Base-by-base conservation (phyloP, 495 filamentous ascomycete species). In the Rusavskia elegans region DNA sequence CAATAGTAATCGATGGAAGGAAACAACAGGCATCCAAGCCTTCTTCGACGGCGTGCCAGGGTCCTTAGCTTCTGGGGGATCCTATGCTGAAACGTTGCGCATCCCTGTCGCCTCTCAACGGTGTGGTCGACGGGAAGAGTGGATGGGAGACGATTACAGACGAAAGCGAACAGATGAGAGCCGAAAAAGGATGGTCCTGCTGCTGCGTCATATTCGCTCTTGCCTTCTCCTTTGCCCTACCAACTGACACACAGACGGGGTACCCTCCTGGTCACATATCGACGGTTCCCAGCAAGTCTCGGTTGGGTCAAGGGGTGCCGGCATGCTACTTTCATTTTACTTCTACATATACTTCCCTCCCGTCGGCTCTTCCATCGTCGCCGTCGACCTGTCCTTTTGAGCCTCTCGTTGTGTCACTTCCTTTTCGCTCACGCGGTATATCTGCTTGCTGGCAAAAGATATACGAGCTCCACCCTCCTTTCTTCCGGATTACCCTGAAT, bases 221-320 rank as follows among this genome's bases (percentile, higher is more conserved):
- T 46, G 44, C 44, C 44, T 29, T 17, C 14, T 17, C 20, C 23
- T 17, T 17, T 42, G 23, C 23, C 44, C 44, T 25, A 46, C 39
- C 23, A 46, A 46, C 23, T 46, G 44, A 46, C 44, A 46, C 41
- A 45, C 19, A 29, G 44, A 46, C 44, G 44, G n/a, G 44, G 44
- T 25, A 5, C 23, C 20, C 14, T 46, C 32, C 44, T 29, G 29
- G 44, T 46, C 44, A 46, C 23, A 46, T 21, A 21, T 46, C 11
- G 14, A 23, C 44, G 14, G n/a, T 46, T 29, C 44, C 44, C 44
- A 50, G 36, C 30, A 52, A 30, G 56, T 58, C 53, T 52, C 53
- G 52, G 36, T 49, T 58, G 53, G 32, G 51, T 36, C 56, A 58
- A 58, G 56, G 56, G 53, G 56, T 52, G 56, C 52, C 56, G 48